Conservation (phyloP, 352 stramenopile genomes). For the Phytophthora boehmeriae region DNA sequence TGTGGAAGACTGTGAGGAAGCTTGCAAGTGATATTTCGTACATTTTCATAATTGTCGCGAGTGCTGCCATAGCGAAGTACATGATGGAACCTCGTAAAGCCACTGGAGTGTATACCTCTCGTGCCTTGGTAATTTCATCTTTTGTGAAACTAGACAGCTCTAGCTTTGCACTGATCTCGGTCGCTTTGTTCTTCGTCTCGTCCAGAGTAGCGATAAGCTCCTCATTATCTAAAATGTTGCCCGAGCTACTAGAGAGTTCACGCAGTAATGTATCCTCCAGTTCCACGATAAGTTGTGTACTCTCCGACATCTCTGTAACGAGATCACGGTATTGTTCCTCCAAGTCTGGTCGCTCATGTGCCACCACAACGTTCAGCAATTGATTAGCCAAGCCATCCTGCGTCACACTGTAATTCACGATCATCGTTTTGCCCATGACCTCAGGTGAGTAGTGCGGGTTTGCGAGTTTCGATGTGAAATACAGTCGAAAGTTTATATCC, state of each 20-base stretch:
- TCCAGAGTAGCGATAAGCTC: conserved; percentile 94
- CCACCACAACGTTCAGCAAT: conserved; percentile 94
- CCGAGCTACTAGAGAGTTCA: conserved; percentile 88
- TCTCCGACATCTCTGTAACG: conserved; percentile 93
- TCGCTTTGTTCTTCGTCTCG: conserved; percentile 95
- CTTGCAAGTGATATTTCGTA: conserved; percentile 95
- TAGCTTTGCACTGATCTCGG: conserved; percentile 93
- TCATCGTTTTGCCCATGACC: conserved; percentile 97
- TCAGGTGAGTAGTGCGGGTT: conserved; percentile 96
- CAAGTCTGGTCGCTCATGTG: conserved; percentile 91
- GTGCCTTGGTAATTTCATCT: conserved; percentile 92
- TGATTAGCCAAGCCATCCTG: conserved; percentile 93
- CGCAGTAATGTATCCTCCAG: conserved; percentile 93
- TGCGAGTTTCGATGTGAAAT: conserved; percentile 94
- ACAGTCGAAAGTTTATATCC: conserved; percentile 93
- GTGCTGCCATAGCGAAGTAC: conserved; percentile 93
- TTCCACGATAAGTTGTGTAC: conserved; percentile 92
- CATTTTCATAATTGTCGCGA: conserved; percentile 95
- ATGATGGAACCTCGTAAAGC: conserved; percentile 93
- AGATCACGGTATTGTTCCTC: conserved; percentile 94
- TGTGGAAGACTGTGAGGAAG: conserved; percentile 93
- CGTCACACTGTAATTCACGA: conserved; percentile 96
- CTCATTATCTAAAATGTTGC: conserved; percentile 96
- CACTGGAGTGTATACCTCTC: conserved; percentile 92
- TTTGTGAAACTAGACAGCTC: conserved; percentile 94